Evolutionary conservation across 164 flowering plant species (phyloP), one percentile per base, ranked within the genome.

Genomic region (Chimonanthus salicifolius): DNA sequence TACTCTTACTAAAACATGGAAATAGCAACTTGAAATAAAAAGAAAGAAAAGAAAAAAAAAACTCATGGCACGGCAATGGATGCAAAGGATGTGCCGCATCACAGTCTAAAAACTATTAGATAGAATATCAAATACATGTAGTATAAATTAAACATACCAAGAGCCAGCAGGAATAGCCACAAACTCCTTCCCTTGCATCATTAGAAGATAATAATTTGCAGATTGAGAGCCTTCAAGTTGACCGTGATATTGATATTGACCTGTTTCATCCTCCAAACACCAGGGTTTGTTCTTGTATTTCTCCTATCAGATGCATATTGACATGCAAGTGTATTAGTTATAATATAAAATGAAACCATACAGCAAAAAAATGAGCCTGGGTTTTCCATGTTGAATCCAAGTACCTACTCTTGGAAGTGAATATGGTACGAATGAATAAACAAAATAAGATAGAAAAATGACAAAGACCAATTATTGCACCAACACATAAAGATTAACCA

Each of bases 101-200:
- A 20, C 33, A 33, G 33, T 33, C 33, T 33, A 54, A 54, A 54
- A 10, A 16, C 15, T 54, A 5, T 7, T 54, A 13, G 15, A 54
- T 54, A 54, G 4, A 54, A 13, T 54, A 54, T 13, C 5, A n/a
- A n/a, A 54, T 6, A 47, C 50, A 71, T 60, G 47, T 18, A 58
- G 68, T 62, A 67, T 67, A 62, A 46, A 0, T 63, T 67, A 2
- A 49, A 58, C 10, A 58, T 88, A 92, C 99, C 97, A 95, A 54
- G 97, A 95, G 72, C 94, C 98, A 78, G 99, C 99, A 75, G 99
- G 99, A 69, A 92, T 89, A 49, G 98, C 99, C 76, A 83, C 83
- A 84, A 92, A 95, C 76, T 95, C 99, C 84, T 88, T 93, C 62
- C 90, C 93, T 75, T 93, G 94, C 87, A 84, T 64, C 90, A 90